Conservation (phyloP, 176 grass and related monocot species). For the maize (Zea mays) region Zm-B73-REFERENCE-NAM-5.0 NC_050096.1:155555501-155556000, state of each 20-base stretch:
- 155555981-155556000: constrained; percentile 70
- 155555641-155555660: constrained; percentile 92
- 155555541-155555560: constrained; percentile 70
- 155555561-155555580: constrained; percentile 83
- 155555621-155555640: constrained; percentile 86
- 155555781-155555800: constrained; percentile 79
- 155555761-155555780: constrained; percentile 86
- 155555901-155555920: constrained; percentile 82
- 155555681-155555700: constrained; percentile 78
- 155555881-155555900: constrained; percentile 88
- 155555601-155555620: constrained; percentile 76
- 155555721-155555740: constrained; percentile 46
- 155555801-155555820: constrained; percentile 79
- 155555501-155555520: constrained; percentile 80
- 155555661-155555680: constrained; percentile 74
- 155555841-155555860: constrained; percentile 75
- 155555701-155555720: constrained; percentile 89
- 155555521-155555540: constrained; percentile 79
- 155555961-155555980: constrained; percentile 91
- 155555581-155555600: constrained; percentile 85
- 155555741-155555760: constrained; percentile 73
- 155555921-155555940: constrained; percentile 90
- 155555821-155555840: constrained; percentile 92
- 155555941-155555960: constrained; percentile 91
- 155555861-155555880: constrained; percentile 72